Evolutionary conservation across 345 rosid species (phyloP), one percentile per base, ranked within the genome.

Genomic region (Syzygium aqueum): DNA sequence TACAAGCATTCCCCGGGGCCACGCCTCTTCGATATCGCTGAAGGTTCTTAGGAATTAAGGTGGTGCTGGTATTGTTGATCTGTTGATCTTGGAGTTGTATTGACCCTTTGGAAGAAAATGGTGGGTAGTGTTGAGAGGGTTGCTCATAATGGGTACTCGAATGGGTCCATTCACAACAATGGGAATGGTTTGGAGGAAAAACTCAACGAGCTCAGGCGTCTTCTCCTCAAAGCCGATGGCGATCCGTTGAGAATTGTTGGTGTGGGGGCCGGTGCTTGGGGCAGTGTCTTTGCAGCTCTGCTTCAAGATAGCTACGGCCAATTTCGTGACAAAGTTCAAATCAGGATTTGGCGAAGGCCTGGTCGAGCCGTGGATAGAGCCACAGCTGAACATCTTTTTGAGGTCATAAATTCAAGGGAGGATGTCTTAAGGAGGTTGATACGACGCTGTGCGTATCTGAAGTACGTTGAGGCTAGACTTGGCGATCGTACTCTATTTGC

Each of bases 181-280:
- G 87, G 89, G 50, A 92, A 92, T 90, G 91, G 94, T 54, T 85
- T 90, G 85, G 98, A 94, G 85, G 96, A 93, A 90, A 95, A 95
- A 89, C 94, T 95, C 28, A 94, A 93, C 86, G 96, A 94, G 89
- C 92, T 95, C 46, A 85, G 98, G 7, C 40, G 88, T 80, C 89
- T 93, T 86, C 87, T 94, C 27, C 94, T 94, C 6, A 95, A 95
- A 89, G 89, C 92, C 8, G 89, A 91, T 53, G 94, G 94, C 14
- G 98, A 95, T 88, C 96, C 96, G 3, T 87, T 95, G 90, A 92
- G 96, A 89, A 95, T 95, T 54, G 98, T 92, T 16, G 92, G 98
- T 53, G 96, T 95, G 33, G 98, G 98, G 57, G 96, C 98, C 0
- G 98, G 98, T 27, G 98, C 98, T 61, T 95, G 98, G 98, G 98